Conservation (phyloP, 1,284 basidiomycete species). For the Sphagnurus paluster region DNA sequence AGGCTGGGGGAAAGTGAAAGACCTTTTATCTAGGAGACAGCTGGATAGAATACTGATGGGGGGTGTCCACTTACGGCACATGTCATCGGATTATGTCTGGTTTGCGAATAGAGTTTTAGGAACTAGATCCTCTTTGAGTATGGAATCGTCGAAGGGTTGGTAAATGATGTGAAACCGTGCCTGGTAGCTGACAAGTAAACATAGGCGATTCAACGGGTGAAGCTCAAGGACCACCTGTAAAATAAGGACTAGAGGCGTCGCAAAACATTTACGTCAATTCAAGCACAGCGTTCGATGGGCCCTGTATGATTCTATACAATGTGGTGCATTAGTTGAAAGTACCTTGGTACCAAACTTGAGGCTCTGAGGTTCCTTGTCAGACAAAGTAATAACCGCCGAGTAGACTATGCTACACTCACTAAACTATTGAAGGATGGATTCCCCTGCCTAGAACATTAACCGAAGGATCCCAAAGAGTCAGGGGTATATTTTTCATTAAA, state of each 20-base stretch:
- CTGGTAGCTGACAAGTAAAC: slow-evolving; percentile 23
- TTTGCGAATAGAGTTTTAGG: slow-evolving; percentile 51
- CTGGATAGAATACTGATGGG: slow-evolving; percentile 41
- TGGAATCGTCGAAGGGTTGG: slow-evolving; percentile 27
- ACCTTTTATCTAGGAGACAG: slow-evolving; percentile 31
- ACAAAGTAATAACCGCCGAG: too few species aligned
- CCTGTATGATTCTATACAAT: too few species aligned
- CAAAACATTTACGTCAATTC: neutral
- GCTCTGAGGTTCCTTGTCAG: too few species aligned
- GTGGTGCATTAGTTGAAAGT: too few species aligned
- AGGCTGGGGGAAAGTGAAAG: slow-evolving; percentile 14
- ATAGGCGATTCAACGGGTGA: slow-evolving; percentile 17
- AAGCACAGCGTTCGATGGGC: neutral
- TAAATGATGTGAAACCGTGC: slow-evolving; percentile 31
- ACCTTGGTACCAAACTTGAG: too few species aligned
- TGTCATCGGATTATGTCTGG: slow-evolving; percentile 30
- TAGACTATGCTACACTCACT: too few species aligned
- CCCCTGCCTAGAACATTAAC: too few species aligned
- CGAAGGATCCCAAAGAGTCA: too few species aligned
- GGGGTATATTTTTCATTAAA: too few species aligned
- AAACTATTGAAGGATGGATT: too few species aligned
- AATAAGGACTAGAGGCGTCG: neutral
- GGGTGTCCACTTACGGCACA: slow-evolving; percentile 39
- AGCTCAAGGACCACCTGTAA: slow-evolving; percentile 8
- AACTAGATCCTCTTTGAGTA: slow-evolving; percentile 31